phyloP scores from a whole-genome alignment of 495 filamentous ascomycete species.

The Chaetomium tenue region DNA sequence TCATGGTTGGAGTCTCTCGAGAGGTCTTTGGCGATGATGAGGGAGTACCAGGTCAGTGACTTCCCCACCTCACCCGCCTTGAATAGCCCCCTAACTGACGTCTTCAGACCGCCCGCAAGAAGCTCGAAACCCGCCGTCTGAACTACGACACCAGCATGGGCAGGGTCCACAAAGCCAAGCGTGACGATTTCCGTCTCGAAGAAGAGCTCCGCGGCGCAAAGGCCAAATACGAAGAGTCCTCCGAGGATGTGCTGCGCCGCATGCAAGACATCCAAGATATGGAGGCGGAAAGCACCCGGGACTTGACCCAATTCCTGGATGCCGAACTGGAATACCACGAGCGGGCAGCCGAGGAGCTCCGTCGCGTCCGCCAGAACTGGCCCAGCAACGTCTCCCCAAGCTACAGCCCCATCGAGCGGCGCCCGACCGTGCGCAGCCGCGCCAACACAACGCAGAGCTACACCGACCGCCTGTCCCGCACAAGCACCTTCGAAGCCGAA shows the following conservation, averaged over 20 bases:
- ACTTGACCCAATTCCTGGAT: slow-evolving; percentile 80
- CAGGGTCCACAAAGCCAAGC: slow-evolving; percentile 93
- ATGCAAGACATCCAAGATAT: slow-evolving; percentile 97
- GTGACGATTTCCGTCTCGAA: slow-evolving; percentile 87
- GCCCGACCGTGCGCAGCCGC: slow-evolving; percentile 42
- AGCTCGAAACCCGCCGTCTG: slow-evolving; percentile 85
- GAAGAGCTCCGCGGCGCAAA: slow-evolving; percentile 91
- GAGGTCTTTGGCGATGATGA: slow-evolving; percentile 89
- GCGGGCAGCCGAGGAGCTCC: slow-evolving; percentile 71
- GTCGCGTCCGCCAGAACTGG: slow-evolving; percentile 53
- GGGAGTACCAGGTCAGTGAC: slow-evolving; percentile 77
- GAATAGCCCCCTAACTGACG: not conserved
- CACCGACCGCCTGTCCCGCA: slow-evolving; percentile 42
- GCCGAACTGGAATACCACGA: slow-evolving; percentile 91
- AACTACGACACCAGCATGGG: slow-evolving; percentile 87
- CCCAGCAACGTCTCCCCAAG: slow-evolving; percentile 21
- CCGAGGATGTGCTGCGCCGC: slow-evolving; percentile 84
- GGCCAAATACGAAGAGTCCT: slow-evolving; percentile 94
- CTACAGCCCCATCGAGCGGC: slow-evolving; percentile 31
- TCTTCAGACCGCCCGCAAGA: slow-evolving; percentile 76
- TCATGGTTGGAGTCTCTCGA: slow-evolving; percentile 93
- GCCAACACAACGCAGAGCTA: slow-evolving; percentile 50
- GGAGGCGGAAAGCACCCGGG: slow-evolving; percentile 78
- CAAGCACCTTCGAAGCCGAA: slow-evolving; percentile 40
- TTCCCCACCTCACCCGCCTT: not conserved